These are phyloP conservation scores for Lithohypha guttulata DNA, from an alignment of 2,329 filamentous ascomycete species.

Conservation along the genomic window DNA sequence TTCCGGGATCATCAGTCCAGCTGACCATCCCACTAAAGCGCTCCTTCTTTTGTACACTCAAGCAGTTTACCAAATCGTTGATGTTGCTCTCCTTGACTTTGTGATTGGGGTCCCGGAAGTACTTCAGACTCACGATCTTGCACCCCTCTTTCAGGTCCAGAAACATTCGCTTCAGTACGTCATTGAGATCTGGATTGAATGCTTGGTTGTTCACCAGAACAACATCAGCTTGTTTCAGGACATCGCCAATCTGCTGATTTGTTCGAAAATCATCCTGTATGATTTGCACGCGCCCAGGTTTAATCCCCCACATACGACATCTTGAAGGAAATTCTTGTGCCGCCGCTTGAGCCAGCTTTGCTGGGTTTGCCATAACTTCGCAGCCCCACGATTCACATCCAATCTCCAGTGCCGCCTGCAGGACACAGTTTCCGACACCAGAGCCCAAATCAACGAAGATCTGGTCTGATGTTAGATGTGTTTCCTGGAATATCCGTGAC, in stretches of 20 bases:
- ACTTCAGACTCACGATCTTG: constrained; percentile 82
- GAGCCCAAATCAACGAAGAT: constrained; percentile 93
- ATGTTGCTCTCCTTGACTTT: constrained; percentile 63
- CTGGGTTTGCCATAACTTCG: constrained; percentile 89
- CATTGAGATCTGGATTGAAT: constrained; percentile 80
- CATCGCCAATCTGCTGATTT: constrained; percentile 57
- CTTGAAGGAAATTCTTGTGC: constrained; percentile 73
- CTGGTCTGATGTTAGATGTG: constrained; percentile 66
- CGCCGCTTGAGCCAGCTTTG: constrained; percentile 69
- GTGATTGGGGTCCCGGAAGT: constrained; percentile 73
- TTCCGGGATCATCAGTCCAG: constrained; percentile 76
- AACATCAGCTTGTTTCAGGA: constrained; percentile 79
- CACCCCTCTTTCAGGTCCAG: constrained; percentile 85
- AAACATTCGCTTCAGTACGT: constrained; percentile 75
- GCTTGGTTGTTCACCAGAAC: constrained; percentile 97
- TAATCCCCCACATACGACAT: constrained; percentile 79
- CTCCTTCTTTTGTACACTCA: constrained; percentile 62
- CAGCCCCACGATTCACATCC: constrained; percentile 94
- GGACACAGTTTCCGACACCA: constrained; percentile 87
- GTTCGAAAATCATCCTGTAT: constrained; percentile 75
- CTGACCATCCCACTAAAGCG: constrained; percentile 67
- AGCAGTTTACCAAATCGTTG: constrained; percentile 69
- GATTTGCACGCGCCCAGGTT: constrained; percentile 66
- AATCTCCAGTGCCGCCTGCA: constrained; percentile 86
- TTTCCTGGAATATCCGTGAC: constrained; percentile 68